phyloP scores from a whole-genome alignment of 1,284 basidiomycete genomes.

The Cryptococcus depauperatus region DNA sequence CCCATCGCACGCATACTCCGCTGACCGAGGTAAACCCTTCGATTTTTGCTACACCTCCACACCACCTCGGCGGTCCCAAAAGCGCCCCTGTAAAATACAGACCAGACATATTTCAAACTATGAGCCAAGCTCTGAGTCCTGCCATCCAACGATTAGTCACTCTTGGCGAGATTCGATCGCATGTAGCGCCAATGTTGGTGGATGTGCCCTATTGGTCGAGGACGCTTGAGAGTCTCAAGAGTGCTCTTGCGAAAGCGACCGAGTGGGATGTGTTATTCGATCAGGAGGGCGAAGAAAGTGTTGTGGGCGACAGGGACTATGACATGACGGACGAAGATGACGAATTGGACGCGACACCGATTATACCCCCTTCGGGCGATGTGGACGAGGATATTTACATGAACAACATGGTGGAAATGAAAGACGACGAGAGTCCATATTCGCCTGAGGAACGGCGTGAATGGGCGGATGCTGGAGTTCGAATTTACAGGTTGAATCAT shows the following conservation, averaged over 20 bases:
- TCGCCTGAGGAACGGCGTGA: conserved; percentile 11
- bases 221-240: conserved; percentile 8
- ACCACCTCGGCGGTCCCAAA: neutral
- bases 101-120: conserved; percentile 20
- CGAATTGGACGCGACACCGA: neutral
- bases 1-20: conserved; percentile 1
- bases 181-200: conserved; percentile 15
- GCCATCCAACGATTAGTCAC: conserved; percentile 19
- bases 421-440: conserved; percentile 1
- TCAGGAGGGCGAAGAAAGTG: neutral
- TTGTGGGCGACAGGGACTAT: neutral
- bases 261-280: conserved; percentile 19
- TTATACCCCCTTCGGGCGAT: neutral
- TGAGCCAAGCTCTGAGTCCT: conserved; percentile 16
- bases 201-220: conserved; percentile 24
- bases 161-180: conserved; percentile 19
- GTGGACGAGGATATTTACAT: neutral
- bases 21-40: conserved; percentile 8
- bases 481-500: conserved; percentile 16
- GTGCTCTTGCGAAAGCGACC: conserved; percentile 1
- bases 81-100: conserved; percentile 8
- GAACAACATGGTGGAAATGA: too few relatives aligned
- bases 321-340: neutral
- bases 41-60: neutral
- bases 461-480: conserved; percentile 19